A percentile compares a stretch with the other conserved stretches of the same genome.
phyloP scores from a whole-genome alignment of 2,329 filamentous ascomycete genomes.

The Neopestalotiopsis sp. region DNA sequence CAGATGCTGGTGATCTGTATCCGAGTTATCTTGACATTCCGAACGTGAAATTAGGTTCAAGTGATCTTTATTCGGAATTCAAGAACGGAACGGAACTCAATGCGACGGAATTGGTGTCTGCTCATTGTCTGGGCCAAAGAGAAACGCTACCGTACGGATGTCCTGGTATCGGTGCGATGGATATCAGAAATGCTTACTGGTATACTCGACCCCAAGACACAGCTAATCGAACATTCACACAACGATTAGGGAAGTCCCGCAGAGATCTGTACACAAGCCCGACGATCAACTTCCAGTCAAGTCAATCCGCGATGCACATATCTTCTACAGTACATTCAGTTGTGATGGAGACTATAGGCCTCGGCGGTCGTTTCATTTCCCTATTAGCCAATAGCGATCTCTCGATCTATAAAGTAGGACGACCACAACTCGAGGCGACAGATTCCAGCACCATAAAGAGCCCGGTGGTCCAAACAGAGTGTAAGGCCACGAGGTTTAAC shows the following conservation, averaged over 20 bases:
- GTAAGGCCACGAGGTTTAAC: too few relatives aligned
- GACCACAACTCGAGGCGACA: too few relatives aligned
- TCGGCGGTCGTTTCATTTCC: not conserved
- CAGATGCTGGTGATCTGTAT: not conserved
- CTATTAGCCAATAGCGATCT: fast-evolving
- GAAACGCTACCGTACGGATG: not conserved
- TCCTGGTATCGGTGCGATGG: not conserved
- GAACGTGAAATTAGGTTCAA: too few relatives aligned
- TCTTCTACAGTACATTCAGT: not conserved
- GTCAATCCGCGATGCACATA: not conserved
- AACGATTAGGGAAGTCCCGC: not conserved
- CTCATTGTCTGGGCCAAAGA: too few relatives aligned
- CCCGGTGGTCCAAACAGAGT: not conserved
- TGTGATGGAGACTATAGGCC: not conserved
- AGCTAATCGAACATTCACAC: not conserved
- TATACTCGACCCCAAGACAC: not conserved
- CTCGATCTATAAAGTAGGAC: not conserved
- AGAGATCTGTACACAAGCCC: not conserved
- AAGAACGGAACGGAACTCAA: too few relatives aligned
- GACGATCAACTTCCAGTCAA: too few relatives aligned
- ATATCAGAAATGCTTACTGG: not conserved
- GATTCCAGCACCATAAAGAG: not conserved
- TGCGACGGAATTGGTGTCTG: too few relatives aligned
- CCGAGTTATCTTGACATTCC: not conserved
- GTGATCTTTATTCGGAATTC: too few relatives aligned